Conservation (phyloP, 2,329 filamentous ascomycete species). For the Corniculantispora saksenae region DNA sequence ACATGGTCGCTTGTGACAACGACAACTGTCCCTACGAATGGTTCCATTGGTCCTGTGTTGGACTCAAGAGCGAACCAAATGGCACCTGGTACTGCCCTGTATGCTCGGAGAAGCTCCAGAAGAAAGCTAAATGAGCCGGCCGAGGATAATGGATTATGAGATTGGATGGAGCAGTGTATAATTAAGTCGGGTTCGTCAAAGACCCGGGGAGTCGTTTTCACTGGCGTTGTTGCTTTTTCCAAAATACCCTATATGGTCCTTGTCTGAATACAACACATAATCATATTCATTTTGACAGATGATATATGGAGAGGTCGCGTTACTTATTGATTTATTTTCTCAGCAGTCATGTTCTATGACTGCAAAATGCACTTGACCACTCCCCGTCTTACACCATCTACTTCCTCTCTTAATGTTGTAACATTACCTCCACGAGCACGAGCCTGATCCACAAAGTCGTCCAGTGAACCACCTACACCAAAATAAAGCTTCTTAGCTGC, state of each 20-base stretch:
- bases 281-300: neutral
- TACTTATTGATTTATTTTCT: neutral
- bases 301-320: neutral
- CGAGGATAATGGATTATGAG: neutral
- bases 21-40: constrained; percentile 79
- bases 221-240: constrained; percentile 3
- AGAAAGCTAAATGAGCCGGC: constrained; percentile 30
- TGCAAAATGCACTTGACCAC: constrained; percentile 54
- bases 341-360: neutral
- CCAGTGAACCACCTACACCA: constrained; percentile 78
- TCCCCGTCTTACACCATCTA: constrained; percentile 61
- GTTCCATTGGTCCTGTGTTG: constrained; percentile 82
- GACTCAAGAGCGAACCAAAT: constrained; percentile 66
- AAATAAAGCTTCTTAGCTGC: constrained; percentile 82
- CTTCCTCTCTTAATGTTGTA: constrained; percentile 56
- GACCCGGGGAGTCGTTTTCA: neutral
- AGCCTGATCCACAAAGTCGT: constrained; percentile 66
- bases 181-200: neutral
- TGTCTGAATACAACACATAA: neutral
- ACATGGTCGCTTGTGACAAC: constrained; percentile 90
- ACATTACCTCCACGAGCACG: constrained; percentile 50
- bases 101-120: constrained; percentile 56
- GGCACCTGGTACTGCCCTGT: constrained; percentile 69
- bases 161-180: neutral
- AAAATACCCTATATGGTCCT: neutral